Base-by-base conservation (phyloP, 345 rosid genomes). In the Populus euphratica region DNA sequence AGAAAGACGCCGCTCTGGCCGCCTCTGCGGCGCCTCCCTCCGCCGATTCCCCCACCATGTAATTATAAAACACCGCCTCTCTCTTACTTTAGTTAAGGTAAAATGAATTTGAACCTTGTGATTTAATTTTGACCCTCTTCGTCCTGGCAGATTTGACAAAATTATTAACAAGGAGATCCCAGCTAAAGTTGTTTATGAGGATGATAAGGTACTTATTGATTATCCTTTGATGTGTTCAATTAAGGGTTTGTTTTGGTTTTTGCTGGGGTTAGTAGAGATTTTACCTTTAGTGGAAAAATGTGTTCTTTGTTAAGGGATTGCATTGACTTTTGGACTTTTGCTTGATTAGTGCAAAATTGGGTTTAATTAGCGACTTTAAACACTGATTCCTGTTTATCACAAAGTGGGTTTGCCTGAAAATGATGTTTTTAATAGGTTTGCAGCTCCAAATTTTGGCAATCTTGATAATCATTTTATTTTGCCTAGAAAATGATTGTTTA, bases 91-190 rank as follows among this genome's bases (percentile, higher is more conserved):
- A 10, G 20, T 61, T 9, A 43, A 43, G 47, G 47, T 29, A 6
- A 59, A 2, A 9, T 47, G 25, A 23, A 27, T 47, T 20, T 35
- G 41, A 31, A 33, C 23, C 49, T 44, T 20, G 39, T 20, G 31
- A 39, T 14, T 54, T 39, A n/a, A 39, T 33, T 77, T 41, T 23
- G 18, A 63, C 31, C 20, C 20, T 41, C 31, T 36, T 31, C 44
- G 35, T 39, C 68, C 14, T 14, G 86, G 84, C 91, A 93, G 99
- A 81, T 95, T 92, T 81, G 98, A 95, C 86, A 95, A 93, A 79
- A 93, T 95, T 77, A 95, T 95, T 31, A 92, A 81, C 85, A 96
- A 88, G 81, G 97, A 93, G 81, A 93, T 96, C 72, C 98, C 99
- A 12, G 84, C 96, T 20, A 91, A 79, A 0, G 84, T 92, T 18